Evolutionary conservation across 1,284 basidiomycete species (phyloP), one percentile per base, ranked within the genome.

Genomic region (Pascua guehoae): DNA sequence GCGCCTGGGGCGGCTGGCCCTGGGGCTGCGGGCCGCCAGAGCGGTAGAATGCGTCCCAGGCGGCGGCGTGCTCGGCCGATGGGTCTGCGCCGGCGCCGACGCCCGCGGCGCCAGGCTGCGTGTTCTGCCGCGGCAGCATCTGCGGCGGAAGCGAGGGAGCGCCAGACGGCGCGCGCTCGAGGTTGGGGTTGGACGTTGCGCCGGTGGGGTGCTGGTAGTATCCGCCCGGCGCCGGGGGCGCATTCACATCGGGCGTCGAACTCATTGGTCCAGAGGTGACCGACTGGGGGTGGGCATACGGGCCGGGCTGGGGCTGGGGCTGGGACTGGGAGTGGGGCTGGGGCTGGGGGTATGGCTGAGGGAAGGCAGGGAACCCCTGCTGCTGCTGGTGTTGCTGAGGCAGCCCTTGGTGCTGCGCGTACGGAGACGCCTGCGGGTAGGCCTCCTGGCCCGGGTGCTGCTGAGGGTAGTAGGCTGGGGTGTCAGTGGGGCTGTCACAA

Each of bases 1-100:
- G 43, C 17, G n/a, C 32, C 47, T 41, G 62, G 49, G 37, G 59
- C 32, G 45, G 48, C 24, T 40, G 42, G 10, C 53, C 59, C 12
- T 60, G 65, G 8, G 61, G 61, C n/a, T 57, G 63, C 16, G 57
- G 54, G 12, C 53, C 53, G 15, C 71, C 67, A 41, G 67, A 64
- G 37, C 70, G 65, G 62, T 77, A 77, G 55, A 75, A 77, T 12
- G 72, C 73, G 38, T 73, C 71, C 77, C 77, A 78, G 8, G 73
- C 73, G 5, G 73, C 72, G 17, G 65, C 63, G 47, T 73, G 65
- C 40, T 70, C 66, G 12, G 65, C 64, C 18, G 72, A 64, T 18
- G 64, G 57, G 51, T 69, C 65, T n/a, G 51, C 60, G 8, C 62
- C 70, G 0, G 71, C 64, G 39, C 70, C 70, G 18, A 69, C 52